These are phyloP conservation scores for Fragilaria crotonensis DNA, from an alignment of 108 stramenopile genomes.

Conservation along the genomic window DNA sequence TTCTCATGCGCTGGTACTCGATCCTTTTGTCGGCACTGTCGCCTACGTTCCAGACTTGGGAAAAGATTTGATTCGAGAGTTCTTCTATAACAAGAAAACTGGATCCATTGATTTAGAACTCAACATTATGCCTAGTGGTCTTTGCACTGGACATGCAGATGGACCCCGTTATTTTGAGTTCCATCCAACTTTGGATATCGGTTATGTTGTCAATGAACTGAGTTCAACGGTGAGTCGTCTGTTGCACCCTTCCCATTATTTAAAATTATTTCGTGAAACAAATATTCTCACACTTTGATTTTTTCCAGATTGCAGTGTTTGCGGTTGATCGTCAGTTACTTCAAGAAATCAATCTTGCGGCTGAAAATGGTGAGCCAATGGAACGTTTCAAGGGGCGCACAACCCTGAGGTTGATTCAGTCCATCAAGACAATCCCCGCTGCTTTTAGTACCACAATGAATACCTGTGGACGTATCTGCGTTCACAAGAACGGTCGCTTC, in stretches of 20 bases:
- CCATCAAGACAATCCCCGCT: slow-evolving; percentile 81
- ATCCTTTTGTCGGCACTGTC: slow-evolving; percentile 82
- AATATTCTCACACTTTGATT: neutral
- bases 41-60: slow-evolving; percentile 91
- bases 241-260: slow-evolving; percentile 1
- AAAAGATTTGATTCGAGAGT: slow-evolving; percentile 80
- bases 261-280: neutral
- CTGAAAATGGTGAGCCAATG: slow-evolving; percentile 57
- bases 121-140: slow-evolving; percentile 68
- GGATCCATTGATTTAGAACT: slow-evolving; percentile 62
- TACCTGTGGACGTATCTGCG: slow-evolving; percentile 88
- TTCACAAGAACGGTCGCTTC: slow-evolving; percentile 82
- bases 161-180: slow-evolving; percentile 90
- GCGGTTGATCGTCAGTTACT: slow-evolving; percentile 63
- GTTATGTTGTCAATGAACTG: slow-evolving; percentile 88
- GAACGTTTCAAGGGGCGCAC: slow-evolving; percentile 55
- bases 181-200: slow-evolving; percentile 79
- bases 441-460: slow-evolving; percentile 88
- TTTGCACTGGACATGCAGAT: slow-evolving; percentile 79
- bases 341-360: slow-evolving; percentile 54
- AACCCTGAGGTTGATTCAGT: slow-evolving; percentile 78
- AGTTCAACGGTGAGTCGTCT: slow-evolving; percentile 63
- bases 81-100: slow-evolving; percentile 51
- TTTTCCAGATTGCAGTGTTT: slow-evolving; percentile 74
- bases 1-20: slow-evolving; percentile 91